Evolutionary conservation across 2,329 filamentous ascomycete genomes (phyloP), one percentile per base, ranked within the genome.

Genomic region (Trichoderma afroharzianum): DNA sequence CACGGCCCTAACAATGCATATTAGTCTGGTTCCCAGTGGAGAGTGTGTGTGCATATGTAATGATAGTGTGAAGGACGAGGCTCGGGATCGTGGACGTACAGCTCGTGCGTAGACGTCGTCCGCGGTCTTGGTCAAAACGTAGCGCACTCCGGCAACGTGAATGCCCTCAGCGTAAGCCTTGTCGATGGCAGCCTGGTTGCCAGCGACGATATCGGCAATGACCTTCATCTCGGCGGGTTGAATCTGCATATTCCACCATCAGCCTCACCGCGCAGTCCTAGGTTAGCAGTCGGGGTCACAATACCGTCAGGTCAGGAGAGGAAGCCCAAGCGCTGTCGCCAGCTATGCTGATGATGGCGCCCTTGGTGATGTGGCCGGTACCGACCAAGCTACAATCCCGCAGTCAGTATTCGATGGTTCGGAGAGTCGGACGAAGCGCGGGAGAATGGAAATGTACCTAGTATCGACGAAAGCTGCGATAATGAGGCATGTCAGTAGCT

Each of bases 21-120:
- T 72, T 53, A 68, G 70, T 53, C 59, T 71, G n/a, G 71, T 32
- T 32, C 18, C 55, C 6, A 33, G n/a, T 43, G 12, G 7, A 12
- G 6, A 21, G n/a, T 24, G n/a, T 18, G 9, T 50, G 47, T 24
- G 3, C 18, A 7, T n/a, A 18, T 18, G 33, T n/a, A 18, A 55
- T 24, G 24, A 26, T 6, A 4, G 1, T 21, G 24, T 26, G n/a
- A 24, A 33, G 12, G 28, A 39, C 21, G n/a, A 4, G 36, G 36
- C 9, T 9, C 66, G 21, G 24, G n/a, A 63, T 32, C 21, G 57
- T 47, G 5, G 71, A 69, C 85, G 73, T 85, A 97, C 94, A 89
- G 94, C 91, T 88, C 95, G 94, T 75, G 90, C 93, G 83, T 97
- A 97, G 77, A 97, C 83, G 84, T 90, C 92, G 36, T 92, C 94